These are phyloP conservation scores for Entomortierella beljakovae DNA, from an alignment of 192 early-diverging fungal genomes.

Conservation along the genomic window DNA sequence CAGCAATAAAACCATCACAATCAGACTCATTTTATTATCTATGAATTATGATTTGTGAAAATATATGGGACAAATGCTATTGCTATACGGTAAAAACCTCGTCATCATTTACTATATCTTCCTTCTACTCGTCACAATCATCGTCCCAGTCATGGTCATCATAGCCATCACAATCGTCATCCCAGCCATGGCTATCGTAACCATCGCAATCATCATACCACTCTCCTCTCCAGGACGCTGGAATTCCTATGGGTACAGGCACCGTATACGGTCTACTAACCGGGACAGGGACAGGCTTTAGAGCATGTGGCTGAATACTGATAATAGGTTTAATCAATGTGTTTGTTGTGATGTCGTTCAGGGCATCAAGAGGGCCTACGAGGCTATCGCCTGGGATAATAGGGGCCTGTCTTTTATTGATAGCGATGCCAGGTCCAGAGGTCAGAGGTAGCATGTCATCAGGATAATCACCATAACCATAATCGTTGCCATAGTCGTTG, in stretches of 20 bases:
- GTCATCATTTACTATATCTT: too few relatives aligned
- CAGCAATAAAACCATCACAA: too few relatives aligned
- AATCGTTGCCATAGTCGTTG: not conserved
- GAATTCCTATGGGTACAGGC: constrained; percentile 41
- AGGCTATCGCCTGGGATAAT: not conserved
- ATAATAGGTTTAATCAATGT: constrained; percentile 37
- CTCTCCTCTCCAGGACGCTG: constrained; percentile 3
- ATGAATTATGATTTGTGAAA: too few relatives aligned
- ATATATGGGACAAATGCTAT: too few relatives aligned
- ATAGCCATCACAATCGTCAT: not conserved
- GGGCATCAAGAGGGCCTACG: not conserved
- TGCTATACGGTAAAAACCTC: too few relatives aligned
- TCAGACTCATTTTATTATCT: too few relatives aligned
- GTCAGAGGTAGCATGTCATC: not conserved
- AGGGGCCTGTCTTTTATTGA: constrained; percentile 1
- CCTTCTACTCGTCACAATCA: too few relatives aligned
- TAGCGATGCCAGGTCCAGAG: not conserved
- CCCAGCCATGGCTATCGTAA: not conserved
- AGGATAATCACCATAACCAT: not conserved
- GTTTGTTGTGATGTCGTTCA: constrained; percentile 15
- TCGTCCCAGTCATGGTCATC: too few relatives aligned
- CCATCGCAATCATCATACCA: not conserved
- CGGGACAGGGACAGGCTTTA: constrained; percentile 33
- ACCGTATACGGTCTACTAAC: constrained; percentile 22
- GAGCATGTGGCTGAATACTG: constrained; percentile 31